A percentile compares a stretch with the other conserved stretches of the same genome.
Evolutionary conservation across 225 moss, liverwort and hornwort species (phyloP).

Genomic region (Bryoerythrophyllum caledonicum): DNA sequence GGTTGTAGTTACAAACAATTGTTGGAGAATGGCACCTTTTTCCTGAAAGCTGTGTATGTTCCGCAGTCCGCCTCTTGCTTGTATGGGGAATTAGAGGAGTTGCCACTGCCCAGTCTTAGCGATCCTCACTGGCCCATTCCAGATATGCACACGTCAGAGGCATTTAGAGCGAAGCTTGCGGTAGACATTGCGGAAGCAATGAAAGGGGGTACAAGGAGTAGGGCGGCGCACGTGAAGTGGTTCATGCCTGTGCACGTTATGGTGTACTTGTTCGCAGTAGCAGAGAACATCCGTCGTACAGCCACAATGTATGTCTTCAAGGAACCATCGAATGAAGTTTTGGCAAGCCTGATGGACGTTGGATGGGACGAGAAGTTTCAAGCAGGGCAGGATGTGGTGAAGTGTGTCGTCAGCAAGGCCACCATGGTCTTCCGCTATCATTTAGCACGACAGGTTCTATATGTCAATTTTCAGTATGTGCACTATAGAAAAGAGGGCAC

Average conservation of each 20-base stretch:
- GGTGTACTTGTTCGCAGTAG: background rate
- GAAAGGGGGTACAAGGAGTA: no score
- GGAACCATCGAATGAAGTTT: background rate
- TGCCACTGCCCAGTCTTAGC: background rate
- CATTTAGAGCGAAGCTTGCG: background rate
- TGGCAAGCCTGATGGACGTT: background rate
- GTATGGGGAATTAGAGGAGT: background rate
- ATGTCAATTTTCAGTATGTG: no score
- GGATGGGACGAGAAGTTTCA: background rate
- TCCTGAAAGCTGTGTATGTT: background rate
- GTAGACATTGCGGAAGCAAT: no score
- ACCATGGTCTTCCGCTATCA: background rate
- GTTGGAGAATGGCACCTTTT: no score
- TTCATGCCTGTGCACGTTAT: background rate
- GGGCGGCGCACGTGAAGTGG: no score
- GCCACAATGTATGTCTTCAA: background rate
- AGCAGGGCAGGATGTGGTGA: background rate
- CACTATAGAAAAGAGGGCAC: no score
- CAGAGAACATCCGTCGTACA: background rate
- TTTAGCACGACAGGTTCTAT: background rate
- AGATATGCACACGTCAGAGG: background rate
- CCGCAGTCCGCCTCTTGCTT: background rate
- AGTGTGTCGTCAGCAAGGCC: background rate
- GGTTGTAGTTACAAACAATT: no score
- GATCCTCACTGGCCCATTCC: background rate